These are phyloP conservation scores for Chrysanthemum lavandulifolium DNA, from an alignment of 129 eudicot genomes.

Conservation along the genomic window DNA sequence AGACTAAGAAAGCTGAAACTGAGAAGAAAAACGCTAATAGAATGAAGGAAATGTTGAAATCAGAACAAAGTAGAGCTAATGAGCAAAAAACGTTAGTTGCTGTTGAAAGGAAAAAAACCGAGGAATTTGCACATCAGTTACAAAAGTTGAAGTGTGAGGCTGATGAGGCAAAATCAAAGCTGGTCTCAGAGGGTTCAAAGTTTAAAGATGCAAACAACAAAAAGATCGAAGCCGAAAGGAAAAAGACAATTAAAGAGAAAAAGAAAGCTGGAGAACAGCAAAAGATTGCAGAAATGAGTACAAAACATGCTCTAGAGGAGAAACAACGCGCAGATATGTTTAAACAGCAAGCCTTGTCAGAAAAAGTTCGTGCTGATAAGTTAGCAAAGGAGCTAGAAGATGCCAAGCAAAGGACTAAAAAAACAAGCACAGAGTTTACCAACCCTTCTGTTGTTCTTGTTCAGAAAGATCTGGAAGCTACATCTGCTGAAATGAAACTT, in stretches of 20 bases:
- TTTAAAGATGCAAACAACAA: conserved; percentile 56
- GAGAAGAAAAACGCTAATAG: conserved; percentile 48
- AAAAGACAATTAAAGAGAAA: conserved; percentile 43
- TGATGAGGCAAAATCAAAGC: conserved; percentile 40
- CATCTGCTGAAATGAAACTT: conserved; percentile 44
- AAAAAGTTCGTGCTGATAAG: conserved; percentile 51
- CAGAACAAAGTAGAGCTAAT: conserved; percentile 35
- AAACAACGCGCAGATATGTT: conserved; percentile 51
- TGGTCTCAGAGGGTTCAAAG: conserved; percentile 39
- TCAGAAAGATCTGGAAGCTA: conserved; percentile 9
- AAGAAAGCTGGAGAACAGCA: conserved; percentile 50
- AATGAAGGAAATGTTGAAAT: conserved; percentile 40
- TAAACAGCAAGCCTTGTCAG: conserved; percentile 45
- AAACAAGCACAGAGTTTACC: conserved; percentile 30
- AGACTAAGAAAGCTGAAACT: conserved; percentile 48
- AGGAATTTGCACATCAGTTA: conserved; percentile 42
- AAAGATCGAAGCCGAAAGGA: conserved; percentile 62
- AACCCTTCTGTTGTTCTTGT: conserved; percentile 14
- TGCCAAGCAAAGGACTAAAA: conserved; percentile 33
- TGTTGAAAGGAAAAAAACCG: conserved; percentile 41
- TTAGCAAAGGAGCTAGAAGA: conserved; percentile 41
- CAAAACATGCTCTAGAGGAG: conserved; percentile 53
- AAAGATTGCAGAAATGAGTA: conserved; percentile 49
- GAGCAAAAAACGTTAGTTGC: conserved; percentile 43
- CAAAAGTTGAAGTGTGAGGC: conserved; percentile 51